phyloP scores from a whole-genome alignment of 1,284 basidiomycete species.

The Trichosporon sp. region DNA sequence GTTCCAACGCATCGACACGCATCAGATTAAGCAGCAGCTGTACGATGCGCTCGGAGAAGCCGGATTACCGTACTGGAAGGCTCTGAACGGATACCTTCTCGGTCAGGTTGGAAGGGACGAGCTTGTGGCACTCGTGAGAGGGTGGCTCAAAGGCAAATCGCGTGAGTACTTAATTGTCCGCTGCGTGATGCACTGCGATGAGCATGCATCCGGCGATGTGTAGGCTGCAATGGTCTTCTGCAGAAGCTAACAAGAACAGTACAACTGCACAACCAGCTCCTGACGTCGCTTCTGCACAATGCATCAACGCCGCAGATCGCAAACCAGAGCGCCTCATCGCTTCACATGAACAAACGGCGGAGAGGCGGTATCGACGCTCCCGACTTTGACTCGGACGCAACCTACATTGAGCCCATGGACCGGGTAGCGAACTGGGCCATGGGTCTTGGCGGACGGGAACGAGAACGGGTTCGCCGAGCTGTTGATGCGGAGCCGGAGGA shows the following conservation, averaged over 20 bases:
- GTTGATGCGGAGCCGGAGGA: conserved; percentile 34
- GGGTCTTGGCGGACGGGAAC: conserved; percentile 44
- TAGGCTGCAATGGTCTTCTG: background rate
- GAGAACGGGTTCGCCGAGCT: conserved; percentile 38
- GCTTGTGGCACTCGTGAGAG: conserved; percentile 47
- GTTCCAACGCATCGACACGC: conserved; percentile 44
- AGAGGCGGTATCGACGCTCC: conserved; percentile 39
- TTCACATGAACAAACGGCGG: conserved; percentile 40
- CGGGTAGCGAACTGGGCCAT: conserved; percentile 49
- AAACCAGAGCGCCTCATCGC: conserved; percentile 33
- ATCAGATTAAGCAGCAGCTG: conserved; percentile 71
- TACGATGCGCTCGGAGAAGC: conserved; percentile 73
- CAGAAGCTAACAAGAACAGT: conserved; percentile 37
- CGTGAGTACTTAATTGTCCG: conserved; percentile 38
- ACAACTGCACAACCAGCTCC: conserved; percentile 52
- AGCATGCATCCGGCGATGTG: background rate
- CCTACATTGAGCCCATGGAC: conserved; percentile 43
- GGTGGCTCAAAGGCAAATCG: conserved; percentile 49
- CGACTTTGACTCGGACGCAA: conserved; percentile 47
- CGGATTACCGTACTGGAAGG: conserved; percentile 61
- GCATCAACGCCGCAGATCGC: conserved; percentile 44
- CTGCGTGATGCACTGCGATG: background rate
- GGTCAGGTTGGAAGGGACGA: conserved; percentile 51
- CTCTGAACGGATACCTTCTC: conserved; percentile 52
- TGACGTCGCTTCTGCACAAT: conserved; percentile 52